These are phyloP conservation scores for Pisolithus microcarpus DNA, from an alignment of 768 basidiomycete species.

Conservation along the genomic window DNA sequence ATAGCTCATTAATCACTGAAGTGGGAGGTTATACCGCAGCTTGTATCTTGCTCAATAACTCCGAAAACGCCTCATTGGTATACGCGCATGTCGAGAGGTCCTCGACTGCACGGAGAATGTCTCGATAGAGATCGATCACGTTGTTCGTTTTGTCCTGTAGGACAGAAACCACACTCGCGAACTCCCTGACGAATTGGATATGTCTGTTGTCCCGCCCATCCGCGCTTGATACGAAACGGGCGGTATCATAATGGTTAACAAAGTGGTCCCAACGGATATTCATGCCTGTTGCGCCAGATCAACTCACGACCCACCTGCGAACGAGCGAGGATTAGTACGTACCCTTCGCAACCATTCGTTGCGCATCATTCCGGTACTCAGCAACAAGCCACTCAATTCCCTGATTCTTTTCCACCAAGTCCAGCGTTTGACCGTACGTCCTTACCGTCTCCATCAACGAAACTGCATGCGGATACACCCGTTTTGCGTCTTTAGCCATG, in stretches of 20 bases:
- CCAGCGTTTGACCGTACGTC: constrained; percentile 93
- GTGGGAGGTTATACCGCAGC: constrained; percentile 51
- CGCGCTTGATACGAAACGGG: constrained; percentile 63
- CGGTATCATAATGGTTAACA: constrained; percentile 86
- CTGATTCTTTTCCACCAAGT: constrained; percentile 83
- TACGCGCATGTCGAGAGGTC: constrained; percentile 86
- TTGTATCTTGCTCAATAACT: constrained; percentile 73
- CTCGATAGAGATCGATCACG: constrained; percentile 85
- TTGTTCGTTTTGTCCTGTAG: constrained; percentile 96
- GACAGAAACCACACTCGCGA: constrained; percentile 86
- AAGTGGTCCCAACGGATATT: constrained; percentile 95
- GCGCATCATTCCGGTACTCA: constrained; percentile 87
- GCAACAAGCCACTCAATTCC: constrained; percentile 93
- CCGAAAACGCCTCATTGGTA: constrained; percentile 73
- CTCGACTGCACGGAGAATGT: constrained; percentile 78
- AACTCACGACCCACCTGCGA: background rate
- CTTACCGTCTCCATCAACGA: constrained; percentile 98
- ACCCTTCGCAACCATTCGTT: constrained; percentile 91
- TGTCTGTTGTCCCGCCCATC: constrained; percentile 83
- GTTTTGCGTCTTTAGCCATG: constrained; percentile 97
- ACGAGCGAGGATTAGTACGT: constrained; percentile 15
- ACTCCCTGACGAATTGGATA: constrained; percentile 90
- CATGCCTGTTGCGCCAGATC: constrained; percentile 58
- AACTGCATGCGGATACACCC: constrained; percentile 97
- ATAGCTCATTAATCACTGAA: background rate